phyloP scores from a whole-genome alignment of 2,329 filamentous ascomycete genomes.

The Shiraia bambusicola region DNA sequence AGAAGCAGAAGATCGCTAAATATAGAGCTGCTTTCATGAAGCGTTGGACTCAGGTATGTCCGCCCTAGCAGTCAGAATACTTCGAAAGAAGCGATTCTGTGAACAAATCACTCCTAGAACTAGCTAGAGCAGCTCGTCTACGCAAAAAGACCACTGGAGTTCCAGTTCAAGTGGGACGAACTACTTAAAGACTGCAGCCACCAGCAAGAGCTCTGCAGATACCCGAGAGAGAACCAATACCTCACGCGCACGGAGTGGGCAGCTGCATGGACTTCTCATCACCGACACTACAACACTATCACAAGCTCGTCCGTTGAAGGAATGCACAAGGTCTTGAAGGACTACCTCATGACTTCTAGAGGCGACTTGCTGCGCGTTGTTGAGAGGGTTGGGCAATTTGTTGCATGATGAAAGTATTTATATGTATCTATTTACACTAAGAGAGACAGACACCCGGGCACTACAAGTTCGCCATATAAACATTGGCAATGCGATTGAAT shows the following conservation, averaged over 20 bases:
- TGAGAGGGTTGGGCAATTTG: conserved; percentile 9
- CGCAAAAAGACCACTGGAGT: conserved; percentile 12
- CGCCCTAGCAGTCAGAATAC: background rate
- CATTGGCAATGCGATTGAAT: too few species aligned
- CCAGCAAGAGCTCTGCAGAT: conserved; percentile 8
- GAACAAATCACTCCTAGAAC: background rate
- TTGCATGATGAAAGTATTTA: too few species aligned
- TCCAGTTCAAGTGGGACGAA: conserved; percentile 10
- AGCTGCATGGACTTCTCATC: conserved; percentile 12
- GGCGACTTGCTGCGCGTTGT: conserved; percentile 10
- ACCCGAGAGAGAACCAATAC: conserved; percentile 11
- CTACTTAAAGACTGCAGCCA: conserved; percentile 11
- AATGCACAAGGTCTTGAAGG: conserved; percentile 14
- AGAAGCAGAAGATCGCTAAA: conserved; percentile 10
- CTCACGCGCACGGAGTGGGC: conserved; percentile 10
- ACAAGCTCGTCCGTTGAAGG: conserved; percentile 12
- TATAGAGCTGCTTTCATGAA: conserved; percentile 11
- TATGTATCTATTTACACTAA: too few species aligned
- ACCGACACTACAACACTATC: conserved; percentile 11
- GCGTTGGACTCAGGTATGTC: conserved; percentile 11
- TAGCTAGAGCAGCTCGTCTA: conserved; percentile 13
- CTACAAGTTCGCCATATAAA: too few species aligned
- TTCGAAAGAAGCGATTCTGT: background rate
- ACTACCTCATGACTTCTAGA: conserved; percentile 15
- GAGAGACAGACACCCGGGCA: too few species aligned